Base-by-base conservation (phyloP, 305 asterid species). In the Stenogyne calaminthoides region DNA sequence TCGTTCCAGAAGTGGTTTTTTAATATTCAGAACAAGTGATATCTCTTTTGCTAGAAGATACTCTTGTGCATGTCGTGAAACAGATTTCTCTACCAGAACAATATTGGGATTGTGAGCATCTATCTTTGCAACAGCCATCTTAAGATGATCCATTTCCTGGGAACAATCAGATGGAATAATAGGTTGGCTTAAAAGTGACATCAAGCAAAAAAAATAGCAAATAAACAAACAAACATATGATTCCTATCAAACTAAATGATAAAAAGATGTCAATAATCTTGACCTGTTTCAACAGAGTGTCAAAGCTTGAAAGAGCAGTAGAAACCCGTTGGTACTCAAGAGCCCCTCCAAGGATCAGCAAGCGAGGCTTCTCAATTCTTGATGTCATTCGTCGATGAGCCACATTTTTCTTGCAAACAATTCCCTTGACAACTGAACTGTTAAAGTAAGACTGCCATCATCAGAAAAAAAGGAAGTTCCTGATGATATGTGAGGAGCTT, bases 141-240 rank as follows among this genome's bases (percentile, higher is more conserved):
- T 95, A 73, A 95, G 92, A 92, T 95, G 98, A 87, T 95, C 99
- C 97, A 88, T 95, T 82, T 95, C 99, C 98, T 95, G 87, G 57
- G 77, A 75, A 66, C 63, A 75, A 42, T 72, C 75, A 76, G 65
- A 66, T 61, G 57, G 71, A 34, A 62, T 56, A 5, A 40, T 22
- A 71, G 27, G 37, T 71, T 39, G 32, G 40, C 29, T 47, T 16
- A 73, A 51, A 62, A 58, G 72, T 34, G 25, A 51, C 12, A 65
- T 39, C 25, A 58, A 59, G 58, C 37, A 52, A 72, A 19, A 46
- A 46, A 71, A 47, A 49, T 40, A 8, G 59, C n/a, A n/a, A 22
- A 71, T 8, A 46, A n/a, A 9, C 25, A 69, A 61, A 70, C 6
- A 8, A 67, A 63, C 32, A 37, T 11, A 54, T 18, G 46, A 73